Evolutionary conservation across 2,329 filamentous ascomycete species (phyloP).

Genomic region (Penicillium janthinellum): DNA sequence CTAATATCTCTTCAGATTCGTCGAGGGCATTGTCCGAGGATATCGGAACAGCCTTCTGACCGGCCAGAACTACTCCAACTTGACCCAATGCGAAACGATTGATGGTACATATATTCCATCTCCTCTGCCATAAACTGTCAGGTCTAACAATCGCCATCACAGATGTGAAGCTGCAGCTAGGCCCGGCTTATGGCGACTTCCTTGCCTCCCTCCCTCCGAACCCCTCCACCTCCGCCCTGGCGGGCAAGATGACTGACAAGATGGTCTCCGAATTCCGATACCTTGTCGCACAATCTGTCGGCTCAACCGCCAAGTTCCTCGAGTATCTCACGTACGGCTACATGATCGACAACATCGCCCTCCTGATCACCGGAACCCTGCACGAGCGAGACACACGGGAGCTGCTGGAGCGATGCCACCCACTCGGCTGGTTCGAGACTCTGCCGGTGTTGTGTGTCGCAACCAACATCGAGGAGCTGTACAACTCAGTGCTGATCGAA

Average conservation of each 20-base stretch:
- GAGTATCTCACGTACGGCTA: conserved; percentile 98
- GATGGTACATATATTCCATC: conserved; percentile 63
- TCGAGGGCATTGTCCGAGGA: conserved; percentile 95
- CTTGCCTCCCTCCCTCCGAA: conserved; percentile 91
- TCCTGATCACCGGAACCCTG: conserved; percentile 95
- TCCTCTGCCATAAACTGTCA: not conserved
- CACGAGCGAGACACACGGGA: conserved; percentile 97
- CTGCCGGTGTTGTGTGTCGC: conserved; percentile 97
- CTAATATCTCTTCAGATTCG: conserved; percentile 64
- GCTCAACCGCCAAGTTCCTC: conserved; percentile 91
- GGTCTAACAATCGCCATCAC: conserved; percentile 12
- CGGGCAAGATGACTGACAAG: conserved; percentile 95
- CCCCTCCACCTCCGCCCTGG: conserved; percentile 92
- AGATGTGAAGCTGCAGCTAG: conserved; percentile 98
- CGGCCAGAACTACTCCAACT: conserved; percentile 85
- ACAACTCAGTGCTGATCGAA: conserved; percentile 97
- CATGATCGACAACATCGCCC: conserved; percentile 99
- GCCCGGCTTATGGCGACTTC: conserved; percentile 95
- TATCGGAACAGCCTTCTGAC: conserved; percentile 95
- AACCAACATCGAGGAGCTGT: conserved; percentile 97
- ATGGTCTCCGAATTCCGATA: conserved; percentile 97
- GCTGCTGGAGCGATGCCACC: conserved; percentile 92
- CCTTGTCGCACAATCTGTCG: conserved; percentile 88
- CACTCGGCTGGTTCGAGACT: conserved; percentile 97
- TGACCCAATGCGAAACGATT: conserved; percentile 96